Base-by-base conservation (phyloP, 2,329 filamentous ascomycete species). In the Colletotrichum orchidophilum region DNA sequence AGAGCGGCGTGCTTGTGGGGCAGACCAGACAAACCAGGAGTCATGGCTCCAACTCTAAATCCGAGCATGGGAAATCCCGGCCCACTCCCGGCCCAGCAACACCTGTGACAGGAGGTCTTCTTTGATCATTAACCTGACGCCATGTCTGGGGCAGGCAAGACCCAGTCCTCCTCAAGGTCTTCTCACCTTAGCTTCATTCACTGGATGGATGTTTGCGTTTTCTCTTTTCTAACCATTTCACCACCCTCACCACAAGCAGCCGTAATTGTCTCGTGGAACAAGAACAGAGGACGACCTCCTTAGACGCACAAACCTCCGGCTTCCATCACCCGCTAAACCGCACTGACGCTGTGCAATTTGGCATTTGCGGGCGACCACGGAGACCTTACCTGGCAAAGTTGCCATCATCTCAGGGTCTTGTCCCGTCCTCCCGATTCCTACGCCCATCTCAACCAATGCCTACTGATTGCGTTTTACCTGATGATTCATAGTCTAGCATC, bases 11-110 rank as follows among this genome's bases (percentile, higher is more conserved):
- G 64, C 15, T 39, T 55, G 58, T 67, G 64, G 64, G 64, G 54
- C 50, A 59, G 15, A 27, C 57, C 21, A 39, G 18, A 49, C 58
- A 35, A 68, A 63, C 57, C 52, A 57, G 52, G 52, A 58, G 65
- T 53, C 39, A 39, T 58, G 59, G 66, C 66, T 63, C 58, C 60
- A 64, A 68, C 66, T 68, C 31, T 69, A 53, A 57, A 27, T 64
- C 52, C 31, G 52, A 63, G 29, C 59, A 68, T 68, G 52, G 66
- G 11, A 58, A 42, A 39, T 58, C 60, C 50, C 53, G 18, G 31
- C 57, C 52, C 7, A 35, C 4, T 63, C 60, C 50, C 53, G 12
- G 31, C 58, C 42, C 7, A 35, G 8, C 18, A 26, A 18, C 58
- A 61, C 58, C 58, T 50, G n/a, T 50, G 58, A 50, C 58, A 46